These are phyloP conservation scores for Neoboletus magnificus DNA, from an alignment of 768 basidiomycete genomes.

Conservation along the genomic window DNA sequence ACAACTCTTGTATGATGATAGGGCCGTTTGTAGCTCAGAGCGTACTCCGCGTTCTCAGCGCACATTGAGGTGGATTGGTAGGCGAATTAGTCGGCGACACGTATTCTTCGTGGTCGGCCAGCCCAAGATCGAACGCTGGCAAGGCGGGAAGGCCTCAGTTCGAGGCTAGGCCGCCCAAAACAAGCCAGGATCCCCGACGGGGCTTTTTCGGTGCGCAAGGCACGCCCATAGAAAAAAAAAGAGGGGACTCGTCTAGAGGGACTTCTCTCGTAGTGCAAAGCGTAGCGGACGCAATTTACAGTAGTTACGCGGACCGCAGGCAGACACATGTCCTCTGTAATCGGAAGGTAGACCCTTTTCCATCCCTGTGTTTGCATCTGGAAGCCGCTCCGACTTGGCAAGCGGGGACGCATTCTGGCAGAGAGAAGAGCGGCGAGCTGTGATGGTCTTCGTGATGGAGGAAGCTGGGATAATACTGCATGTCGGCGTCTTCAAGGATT, in stretches of 20 bases:
- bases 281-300: slow-evolving; percentile 25
- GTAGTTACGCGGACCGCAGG: slow-evolving; percentile 28
- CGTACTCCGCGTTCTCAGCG: slow-evolving; percentile 21
- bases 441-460: slow-evolving; percentile 22
- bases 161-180: slow-evolving; percentile 9
- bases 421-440: slow-evolving; percentile 16
- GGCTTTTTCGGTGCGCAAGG: slow-evolving; percentile 18
- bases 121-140: slow-evolving; percentile 1
- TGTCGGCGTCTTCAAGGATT: slow-evolving; percentile 25
- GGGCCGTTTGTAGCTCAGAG: slow-evolving; percentile 16
- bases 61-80: neutral
- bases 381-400: slow-evolving; percentile 15
- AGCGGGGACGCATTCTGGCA: slow-evolving; percentile 7
- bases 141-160: neutral
- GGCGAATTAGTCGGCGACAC: slow-evolving; percentile 1
- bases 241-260: slow-evolving; percentile 5
- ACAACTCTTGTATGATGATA: neutral
- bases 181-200: neutral
- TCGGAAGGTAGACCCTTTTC: slow-evolving; percentile 23
- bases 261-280: slow-evolving; percentile 22
- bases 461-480: neutral
- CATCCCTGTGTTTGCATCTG: slow-evolving; percentile 22
- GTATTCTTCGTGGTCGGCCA: neutral
- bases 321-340: slow-evolving; percentile 24
- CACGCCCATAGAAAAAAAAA: slow-evolving; percentile 16